Conservation (phyloP, 23 red algal genomes). For the Gracilaria domingensis region DNA sequence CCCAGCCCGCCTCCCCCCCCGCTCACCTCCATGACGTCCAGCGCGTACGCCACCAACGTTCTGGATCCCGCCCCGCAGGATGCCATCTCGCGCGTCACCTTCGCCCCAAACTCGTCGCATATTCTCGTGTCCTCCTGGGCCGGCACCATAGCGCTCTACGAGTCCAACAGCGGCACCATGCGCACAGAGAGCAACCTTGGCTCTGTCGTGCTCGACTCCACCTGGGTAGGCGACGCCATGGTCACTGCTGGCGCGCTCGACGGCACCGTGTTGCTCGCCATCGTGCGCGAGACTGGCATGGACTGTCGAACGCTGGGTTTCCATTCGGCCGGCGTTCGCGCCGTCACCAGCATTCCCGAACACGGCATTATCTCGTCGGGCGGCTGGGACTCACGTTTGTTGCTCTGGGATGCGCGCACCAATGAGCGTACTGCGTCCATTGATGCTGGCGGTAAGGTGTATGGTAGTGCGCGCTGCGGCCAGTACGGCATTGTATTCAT, state of each 20-base stretch:
- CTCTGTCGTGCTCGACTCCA: slow-evolving; percentile 44
- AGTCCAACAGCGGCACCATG: slow-evolving; percentile 14
- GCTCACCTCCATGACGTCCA: slow-evolving; percentile 17
- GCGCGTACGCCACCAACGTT: background rate
- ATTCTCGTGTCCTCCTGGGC: slow-evolving; percentile 68
- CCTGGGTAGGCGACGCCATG: slow-evolving; percentile 10
- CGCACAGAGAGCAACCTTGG: slow-evolving; percentile 3
- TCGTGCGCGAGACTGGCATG: slow-evolving; percentile 18
- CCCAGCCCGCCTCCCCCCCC: background rate
- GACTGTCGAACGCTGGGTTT: slow-evolving; percentile 26
- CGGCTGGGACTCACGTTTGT: slow-evolving; percentile 41
- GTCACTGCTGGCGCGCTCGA: slow-evolving; percentile 34
- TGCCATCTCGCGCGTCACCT: slow-evolving; percentile 53
- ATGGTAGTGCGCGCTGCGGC: slow-evolving; percentile 20
- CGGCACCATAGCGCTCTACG: slow-evolving; percentile 58
- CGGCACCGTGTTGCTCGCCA: slow-evolving; percentile 41
- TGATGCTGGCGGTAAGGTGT: slow-evolving; percentile 47
- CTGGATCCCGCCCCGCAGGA: slow-evolving; percentile 55
- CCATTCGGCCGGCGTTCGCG: slow-evolving; percentile 27
- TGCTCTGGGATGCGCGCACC: slow-evolving; percentile 39
- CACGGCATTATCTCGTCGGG: slow-evolving; percentile 49
- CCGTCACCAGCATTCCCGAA: slow-evolving; percentile 30
- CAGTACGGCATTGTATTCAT: slow-evolving; percentile 34
- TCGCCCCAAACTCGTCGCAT: slow-evolving; percentile 22
- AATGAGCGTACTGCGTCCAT: background rate